These are phyloP conservation scores for Zasmidium citrigriseum DNA, from an alignment of 2,329 filamentous ascomycete species.

Conservation along the genomic window DNA sequence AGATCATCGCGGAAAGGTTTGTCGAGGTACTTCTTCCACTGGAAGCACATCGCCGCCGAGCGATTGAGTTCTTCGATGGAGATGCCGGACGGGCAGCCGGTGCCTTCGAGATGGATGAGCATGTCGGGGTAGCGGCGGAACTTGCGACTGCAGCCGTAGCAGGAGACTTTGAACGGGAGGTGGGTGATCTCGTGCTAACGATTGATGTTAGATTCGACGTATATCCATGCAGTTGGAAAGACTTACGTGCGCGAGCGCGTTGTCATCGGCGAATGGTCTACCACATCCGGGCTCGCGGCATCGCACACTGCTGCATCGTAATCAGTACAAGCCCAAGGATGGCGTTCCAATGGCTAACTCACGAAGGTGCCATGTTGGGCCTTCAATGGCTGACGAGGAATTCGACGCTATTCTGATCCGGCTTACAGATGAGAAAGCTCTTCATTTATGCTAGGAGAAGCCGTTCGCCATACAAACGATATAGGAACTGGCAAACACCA, in stretches of 20 bases:
- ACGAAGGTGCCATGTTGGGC: not conserved
- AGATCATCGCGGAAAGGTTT: slow-evolving; percentile 7
- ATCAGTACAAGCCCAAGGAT: not conserved
- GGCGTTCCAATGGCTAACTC: not conserved
- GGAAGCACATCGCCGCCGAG: slow-evolving; percentile 14
- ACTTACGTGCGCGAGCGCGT: not conserved
- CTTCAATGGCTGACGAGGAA: too few relatives aligned
- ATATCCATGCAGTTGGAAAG: not conserved
- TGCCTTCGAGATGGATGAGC: slow-evolving; percentile 18
- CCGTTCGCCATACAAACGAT: not conserved
- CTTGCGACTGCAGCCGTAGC: slow-evolving; percentile 2
- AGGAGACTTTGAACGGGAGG: not conserved
- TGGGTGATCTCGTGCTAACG: slow-evolving; percentile 1
- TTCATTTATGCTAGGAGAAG: too few relatives aligned
- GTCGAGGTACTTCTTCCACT: slow-evolving; percentile 16
- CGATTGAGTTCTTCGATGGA: slow-evolving; percentile 9
- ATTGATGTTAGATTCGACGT: not conserved
- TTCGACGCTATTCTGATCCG: too few relatives aligned
- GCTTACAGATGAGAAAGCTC: too few relatives aligned
- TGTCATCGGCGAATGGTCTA: not conserved
- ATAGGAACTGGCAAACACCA: too few relatives aligned
- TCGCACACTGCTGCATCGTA: not conserved
- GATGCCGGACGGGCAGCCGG: slow-evolving; percentile 10
- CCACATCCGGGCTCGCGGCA: not conserved
- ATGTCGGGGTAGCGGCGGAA: slow-evolving; percentile 18